Evolutionary conservation across 1,139 yeast species (phyloP).

Genomic region (Lodderomyces parapsilosis): DNA sequence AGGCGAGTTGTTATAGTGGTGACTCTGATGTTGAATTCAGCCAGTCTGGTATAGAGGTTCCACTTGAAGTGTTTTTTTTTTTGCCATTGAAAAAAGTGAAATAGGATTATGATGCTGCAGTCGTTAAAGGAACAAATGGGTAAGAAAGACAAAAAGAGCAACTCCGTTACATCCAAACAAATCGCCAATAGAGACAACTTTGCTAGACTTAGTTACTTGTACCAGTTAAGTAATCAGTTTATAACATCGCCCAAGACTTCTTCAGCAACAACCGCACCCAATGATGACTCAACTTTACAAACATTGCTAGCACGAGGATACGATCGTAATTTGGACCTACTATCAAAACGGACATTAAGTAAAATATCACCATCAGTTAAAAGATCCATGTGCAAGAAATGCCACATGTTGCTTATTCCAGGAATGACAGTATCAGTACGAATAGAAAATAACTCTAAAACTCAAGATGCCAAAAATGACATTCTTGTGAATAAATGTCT

Average conservation of each 20-base stretch:
- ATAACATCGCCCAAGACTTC: background rate
- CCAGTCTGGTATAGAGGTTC: no score
- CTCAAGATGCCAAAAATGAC: slow-evolving; percentile 27
- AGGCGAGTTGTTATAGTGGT: slow-evolving; percentile 3
- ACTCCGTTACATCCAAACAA: slow-evolving; percentile 2
- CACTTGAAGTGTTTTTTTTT: slow-evolving; percentile 7
- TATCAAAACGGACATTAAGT: slow-evolving; percentile 62
- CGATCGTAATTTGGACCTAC: slow-evolving; percentile 43
- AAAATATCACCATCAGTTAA: slow-evolving; percentile 62
- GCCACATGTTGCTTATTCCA: slow-evolving; percentile 48
- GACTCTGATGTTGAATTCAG: background rate
- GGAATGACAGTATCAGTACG: slow-evolving; percentile 41
- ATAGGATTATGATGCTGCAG: no score
- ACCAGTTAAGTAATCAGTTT: slow-evolving; percentile 46
- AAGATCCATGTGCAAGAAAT: slow-evolving; percentile 59
- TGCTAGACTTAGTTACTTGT: slow-evolving; percentile 55
- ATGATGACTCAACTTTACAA: slow-evolving; percentile 17
- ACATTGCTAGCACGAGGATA: slow-evolving; percentile 49
- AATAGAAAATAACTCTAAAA: slow-evolving; percentile 28
- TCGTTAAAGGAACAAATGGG: no score
- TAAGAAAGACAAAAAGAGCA: slow-evolving; percentile 6
- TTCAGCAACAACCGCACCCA: slow-evolving; percentile 9
- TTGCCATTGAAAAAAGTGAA: slow-evolving; percentile 15
- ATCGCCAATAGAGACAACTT: slow-evolving; percentile 60
- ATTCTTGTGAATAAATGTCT: slow-evolving; percentile 30